Conservation (phyloP, 179 eudicot species). For the Spergularia azorica region DNA sequence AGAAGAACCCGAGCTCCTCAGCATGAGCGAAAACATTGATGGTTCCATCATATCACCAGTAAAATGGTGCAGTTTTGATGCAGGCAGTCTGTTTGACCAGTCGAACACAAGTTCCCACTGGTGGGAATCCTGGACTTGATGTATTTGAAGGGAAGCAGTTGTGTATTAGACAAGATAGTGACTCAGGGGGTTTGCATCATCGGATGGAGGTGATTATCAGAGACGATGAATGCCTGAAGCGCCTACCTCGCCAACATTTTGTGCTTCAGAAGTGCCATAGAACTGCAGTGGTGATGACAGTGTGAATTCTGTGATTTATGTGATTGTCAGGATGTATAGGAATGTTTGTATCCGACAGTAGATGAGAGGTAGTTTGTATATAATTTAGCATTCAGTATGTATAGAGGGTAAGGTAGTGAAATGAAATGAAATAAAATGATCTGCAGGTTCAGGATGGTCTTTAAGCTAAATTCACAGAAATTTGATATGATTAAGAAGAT, state of each 20-base stretch:
- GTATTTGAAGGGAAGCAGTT: not conserved
- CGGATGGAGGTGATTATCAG: not conserved
- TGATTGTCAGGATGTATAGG: conserved; percentile 26
- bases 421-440: conserved; percentile 10
- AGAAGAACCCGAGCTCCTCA: conserved; percentile 37
- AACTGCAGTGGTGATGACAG: conserved; percentile 10
- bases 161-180: not conserved
- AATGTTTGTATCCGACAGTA: conserved; percentile 19
- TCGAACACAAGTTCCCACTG: conserved; percentile 46
- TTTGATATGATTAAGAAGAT: not conserved
- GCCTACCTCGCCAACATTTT: too few relatives aligned
- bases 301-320: conserved; percentile 20
- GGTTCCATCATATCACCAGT: conserved; percentile 28
- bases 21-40: conserved; percentile 29
- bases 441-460: conserved; percentile 4
- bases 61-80: conserved; percentile 52
- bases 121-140: conserved; percentile 62
- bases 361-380: conserved; percentile 18
- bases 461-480: not conserved
- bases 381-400: conserved; percentile 19
- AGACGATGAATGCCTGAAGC: not conserved
- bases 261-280: not conserved
- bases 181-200: not conserved
- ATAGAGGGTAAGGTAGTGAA: conserved; percentile 29
- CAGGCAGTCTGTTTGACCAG: conserved; percentile 40